Evolutionary conservation across 805 yeast genomes (phyloP).

Genomic region (Wickerhamomyces queroliae): DNA sequence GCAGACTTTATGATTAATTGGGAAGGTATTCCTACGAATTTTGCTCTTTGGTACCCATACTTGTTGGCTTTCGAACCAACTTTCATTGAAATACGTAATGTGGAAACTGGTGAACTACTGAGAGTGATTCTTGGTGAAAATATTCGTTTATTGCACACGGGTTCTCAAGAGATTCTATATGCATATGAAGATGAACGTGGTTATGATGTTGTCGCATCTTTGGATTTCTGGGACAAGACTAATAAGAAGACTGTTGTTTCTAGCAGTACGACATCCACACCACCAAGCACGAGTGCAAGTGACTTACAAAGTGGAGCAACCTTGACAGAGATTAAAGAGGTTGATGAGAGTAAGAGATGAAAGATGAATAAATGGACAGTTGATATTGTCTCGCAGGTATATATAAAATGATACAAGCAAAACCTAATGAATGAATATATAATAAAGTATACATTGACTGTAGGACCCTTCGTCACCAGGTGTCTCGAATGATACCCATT

Average conservation of each 20-base stretch:
- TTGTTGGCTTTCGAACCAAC: slow-evolving; percentile 83
- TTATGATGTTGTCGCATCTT: slow-evolving; percentile 83
- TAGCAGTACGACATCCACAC: background rate
- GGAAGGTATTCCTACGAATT: slow-evolving; percentile 94
- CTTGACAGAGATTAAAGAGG: slow-evolving; percentile 19
- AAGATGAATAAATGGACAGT: background rate
- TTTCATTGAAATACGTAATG: slow-evolving; percentile 88
- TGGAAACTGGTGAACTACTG: slow-evolving; percentile 78
- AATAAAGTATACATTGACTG: too few species aligned
- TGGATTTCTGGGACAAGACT: slow-evolving; percentile 75
- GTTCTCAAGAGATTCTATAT: slow-evolving; percentile 88
- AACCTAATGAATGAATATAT: too few species aligned
- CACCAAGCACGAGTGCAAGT: slow-evolving; percentile 10
- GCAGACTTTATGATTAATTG: slow-evolving; percentile 92
- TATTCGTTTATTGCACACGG: slow-evolving; percentile 81
- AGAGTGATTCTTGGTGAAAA: slow-evolving; percentile 91
- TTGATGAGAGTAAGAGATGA: slow-evolving; percentile 7
- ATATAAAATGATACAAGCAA: too few species aligned
- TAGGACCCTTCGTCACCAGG: too few species aligned
- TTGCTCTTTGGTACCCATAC: slow-evolving; percentile 93
- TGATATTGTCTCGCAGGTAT: too few species aligned
- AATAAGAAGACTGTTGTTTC: slow-evolving; percentile 8
- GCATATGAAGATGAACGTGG: slow-evolving; percentile 91
- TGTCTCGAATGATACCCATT: too few species aligned
- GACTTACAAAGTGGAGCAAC: background rate